Evolutionary conservation across 2,329 filamentous ascomycete species (phyloP).

Genomic region (Colletotrichum sp.): DNA sequence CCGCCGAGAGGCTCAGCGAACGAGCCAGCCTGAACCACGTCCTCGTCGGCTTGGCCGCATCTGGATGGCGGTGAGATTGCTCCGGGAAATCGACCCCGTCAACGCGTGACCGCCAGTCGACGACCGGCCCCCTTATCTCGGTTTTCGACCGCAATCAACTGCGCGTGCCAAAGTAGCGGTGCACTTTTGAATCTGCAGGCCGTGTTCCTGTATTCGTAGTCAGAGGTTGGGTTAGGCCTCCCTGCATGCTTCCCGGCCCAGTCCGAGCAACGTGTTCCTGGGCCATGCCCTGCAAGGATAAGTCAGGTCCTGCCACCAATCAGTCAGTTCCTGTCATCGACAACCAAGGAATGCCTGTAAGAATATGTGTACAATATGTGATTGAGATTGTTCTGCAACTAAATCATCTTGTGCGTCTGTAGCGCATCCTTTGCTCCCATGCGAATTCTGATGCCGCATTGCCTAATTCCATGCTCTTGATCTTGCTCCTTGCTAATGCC

Average conservation of each 20-base stretch:
- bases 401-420: background rate
- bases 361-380: background rate
- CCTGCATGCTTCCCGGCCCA: conserved; percentile 8
- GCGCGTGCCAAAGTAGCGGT: background rate
- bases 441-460: conserved; percentile 11
- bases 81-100: background rate
- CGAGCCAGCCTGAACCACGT: background rate
- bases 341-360: background rate
- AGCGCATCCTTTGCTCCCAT: background rate
- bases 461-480: conserved; percentile 2
- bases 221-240: conserved; percentile 3
- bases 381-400: conserved; percentile 7
- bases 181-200: background rate
- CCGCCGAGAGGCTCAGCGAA: background rate
- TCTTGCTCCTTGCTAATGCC: conserved; percentile 4
- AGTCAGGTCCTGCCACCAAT: background rate
- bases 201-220: background rate
- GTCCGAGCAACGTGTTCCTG: conserved; percentile 17
- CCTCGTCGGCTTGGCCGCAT: conserved; percentile 16
- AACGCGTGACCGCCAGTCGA: conserved; percentile 2
- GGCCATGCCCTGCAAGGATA: background rate
- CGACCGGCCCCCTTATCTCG: background rate
- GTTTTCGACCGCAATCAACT: background rate
- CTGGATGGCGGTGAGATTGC: conserved; percentile 5
- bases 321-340: background rate